Percentiles rank a stretch among this genome's conserved stretches.
Evolutionary conservation across 805 yeast species (phyloP).

Genomic region (Teunomyces panamensis): DNA sequence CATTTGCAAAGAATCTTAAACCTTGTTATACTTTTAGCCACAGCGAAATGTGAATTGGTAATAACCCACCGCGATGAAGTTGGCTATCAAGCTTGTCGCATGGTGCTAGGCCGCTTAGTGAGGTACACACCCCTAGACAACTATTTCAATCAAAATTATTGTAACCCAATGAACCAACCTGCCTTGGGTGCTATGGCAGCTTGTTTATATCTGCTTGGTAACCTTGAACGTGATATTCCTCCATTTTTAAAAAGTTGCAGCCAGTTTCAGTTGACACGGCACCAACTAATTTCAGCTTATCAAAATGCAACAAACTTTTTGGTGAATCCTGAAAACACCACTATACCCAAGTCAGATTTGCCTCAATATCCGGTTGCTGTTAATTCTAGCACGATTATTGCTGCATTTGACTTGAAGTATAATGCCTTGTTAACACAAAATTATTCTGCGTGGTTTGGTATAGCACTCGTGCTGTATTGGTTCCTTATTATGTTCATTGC

Average conservation of each 20-base stretch:
- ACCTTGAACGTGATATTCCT: slow-evolving; percentile 1
- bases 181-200: slow-evolving; percentile 8
- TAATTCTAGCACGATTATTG: background rate
- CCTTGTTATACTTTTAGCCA: background rate
- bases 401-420: slow-evolving; percentile 4
- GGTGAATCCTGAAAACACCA: slow-evolving; percentile 16
- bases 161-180: slow-evolving; percentile 1
- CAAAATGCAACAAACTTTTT: slow-evolving; percentile 39
- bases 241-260: background rate
- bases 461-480: slow-evolving; percentile 37
- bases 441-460: slow-evolving; percentile 29
- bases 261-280: slow-evolving; percentile 19
- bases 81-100: background rate
- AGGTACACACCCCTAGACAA: background rate
- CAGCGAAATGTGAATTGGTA: background rate
- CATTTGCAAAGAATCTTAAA: background rate
- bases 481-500: slow-evolving; percentile 35
- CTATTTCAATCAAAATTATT: background rate
- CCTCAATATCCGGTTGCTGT: background rate
- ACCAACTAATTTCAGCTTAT: slow-evolving; percentile 31
- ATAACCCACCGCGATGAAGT: background rate
- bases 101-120: background rate
- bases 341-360: background rate
- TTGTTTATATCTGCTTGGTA: slow-evolving; percentile 4
- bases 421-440: slow-evolving; percentile 20